These are phyloP conservation scores for Coemansia sp. DNA, from an alignment of 192 early-diverging fungal species.

Conservation along the genomic window DNA sequence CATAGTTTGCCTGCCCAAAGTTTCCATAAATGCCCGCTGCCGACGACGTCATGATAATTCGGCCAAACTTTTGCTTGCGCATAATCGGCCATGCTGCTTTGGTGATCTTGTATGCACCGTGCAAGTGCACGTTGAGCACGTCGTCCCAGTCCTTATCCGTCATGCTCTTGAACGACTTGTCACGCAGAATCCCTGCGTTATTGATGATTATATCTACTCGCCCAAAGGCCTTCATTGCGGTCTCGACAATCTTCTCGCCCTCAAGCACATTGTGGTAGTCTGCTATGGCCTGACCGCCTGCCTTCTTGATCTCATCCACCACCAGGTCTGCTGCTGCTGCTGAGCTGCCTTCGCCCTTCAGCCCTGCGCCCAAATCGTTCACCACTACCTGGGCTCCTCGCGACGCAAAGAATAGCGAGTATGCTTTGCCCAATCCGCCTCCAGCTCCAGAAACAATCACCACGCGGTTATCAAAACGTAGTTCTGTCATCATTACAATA, in stretches of 20 bases:
- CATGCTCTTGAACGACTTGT: slow-evolving; percentile 96
- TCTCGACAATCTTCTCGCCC: slow-evolving; percentile 97
- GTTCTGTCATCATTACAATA: slow-evolving; percentile 18
- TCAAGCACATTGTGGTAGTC: slow-evolving; percentile 97
- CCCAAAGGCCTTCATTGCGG: slow-evolving; percentile 92
- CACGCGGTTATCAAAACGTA: slow-evolving; percentile 79
- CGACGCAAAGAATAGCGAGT: slow-evolving; percentile 86
- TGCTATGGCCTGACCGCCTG: slow-evolving; percentile 91
- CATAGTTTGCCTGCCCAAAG: slow-evolving; percentile 80
- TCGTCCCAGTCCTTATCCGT: slow-evolving; percentile 97
- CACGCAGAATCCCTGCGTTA: slow-evolving; percentile 97
- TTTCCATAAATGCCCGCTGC: slow-evolving; percentile 99
- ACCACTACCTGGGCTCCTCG: slow-evolving; percentile 94
- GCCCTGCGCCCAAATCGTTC: slow-evolving; percentile 87
- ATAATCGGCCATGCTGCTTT: slow-evolving; percentile 97
- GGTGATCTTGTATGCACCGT: slow-evolving; percentile 92
- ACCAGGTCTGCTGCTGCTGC: slow-evolving; percentile 87
- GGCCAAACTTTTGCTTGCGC: slow-evolving; percentile 92
- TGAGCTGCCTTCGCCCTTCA: slow-evolving; percentile 73
- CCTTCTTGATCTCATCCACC: slow-evolving; percentile 84
- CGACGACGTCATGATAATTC: slow-evolving; percentile 90
- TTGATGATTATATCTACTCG: slow-evolving; percentile 95
- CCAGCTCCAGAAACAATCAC: slow-evolving; percentile 96
- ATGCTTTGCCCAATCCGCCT: slow-evolving; percentile 85
- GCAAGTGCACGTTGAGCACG: slow-evolving; percentile 87